Percentiles rank a stretch among this genome's conserved stretches.
These are phyloP conservation scores for Wickerhamomyces mucosus DNA, from an alignment of 805 yeast species.

Conservation along the genomic window DNA sequence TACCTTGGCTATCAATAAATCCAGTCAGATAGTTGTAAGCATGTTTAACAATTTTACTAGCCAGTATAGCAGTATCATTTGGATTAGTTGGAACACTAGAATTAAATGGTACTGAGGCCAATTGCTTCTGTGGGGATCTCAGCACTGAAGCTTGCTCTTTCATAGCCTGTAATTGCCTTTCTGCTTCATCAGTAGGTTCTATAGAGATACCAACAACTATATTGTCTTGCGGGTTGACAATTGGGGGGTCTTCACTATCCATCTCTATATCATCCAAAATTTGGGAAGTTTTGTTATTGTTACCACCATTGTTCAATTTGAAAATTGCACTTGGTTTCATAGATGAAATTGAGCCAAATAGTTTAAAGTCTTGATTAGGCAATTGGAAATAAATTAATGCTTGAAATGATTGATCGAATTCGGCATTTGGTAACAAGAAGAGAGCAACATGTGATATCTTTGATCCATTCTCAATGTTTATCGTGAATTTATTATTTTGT, in stretches of 20 bases:
- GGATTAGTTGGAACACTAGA: slow-evolving; percentile 28
- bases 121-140: slow-evolving; percentile 10
- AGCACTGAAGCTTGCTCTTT: slow-evolving; percentile 1
- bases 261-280: slow-evolving; percentile 51
- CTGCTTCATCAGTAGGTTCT: slow-evolving; percentile 67
- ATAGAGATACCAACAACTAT: slow-evolving; percentile 78
- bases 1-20: slow-evolving; percentile 72
- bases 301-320: slow-evolving; percentile 54
- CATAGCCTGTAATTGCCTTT: slow-evolving; percentile 39
- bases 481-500: slow-evolving; percentile 56
- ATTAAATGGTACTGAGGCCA: slow-evolving; percentile 15
- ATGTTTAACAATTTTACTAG: slow-evolving; percentile 81
- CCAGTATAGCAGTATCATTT: slow-evolving; percentile 47
- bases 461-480: slow-evolving; percentile 53
- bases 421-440: slow-evolving; percentile 76
- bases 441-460: slow-evolving; percentile 71
- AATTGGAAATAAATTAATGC: slow-evolving; percentile 87
- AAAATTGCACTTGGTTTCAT: slow-evolving; percentile 88
- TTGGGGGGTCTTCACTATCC: slow-evolving; percentile 26
- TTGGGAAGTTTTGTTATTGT: slow-evolving; percentile 13
- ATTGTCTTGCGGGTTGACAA: slow-evolving; percentile 17
- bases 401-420: slow-evolving; percentile 57
- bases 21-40: slow-evolving; percentile 88
- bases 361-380: slow-evolving; percentile 41
- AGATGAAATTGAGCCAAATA: slow-evolving; percentile 53